phyloP scores from a whole-genome alignment of 139 green algal species.

The Picochlorum sp. region DNA sequence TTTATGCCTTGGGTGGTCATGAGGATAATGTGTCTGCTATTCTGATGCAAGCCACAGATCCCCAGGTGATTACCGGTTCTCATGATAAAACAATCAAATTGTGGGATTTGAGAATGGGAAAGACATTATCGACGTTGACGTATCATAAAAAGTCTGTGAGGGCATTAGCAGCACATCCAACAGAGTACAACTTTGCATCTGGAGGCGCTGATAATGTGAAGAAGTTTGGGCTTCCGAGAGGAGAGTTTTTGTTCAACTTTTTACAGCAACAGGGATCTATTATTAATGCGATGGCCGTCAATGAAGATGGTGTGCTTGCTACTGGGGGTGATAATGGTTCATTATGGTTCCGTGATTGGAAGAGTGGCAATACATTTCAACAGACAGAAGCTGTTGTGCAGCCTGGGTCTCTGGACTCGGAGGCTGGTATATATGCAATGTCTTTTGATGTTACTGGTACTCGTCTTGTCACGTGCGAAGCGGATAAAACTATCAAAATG shows the following conservation, averaged over 20 bases:
- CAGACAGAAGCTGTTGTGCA: conserved; percentile 74
- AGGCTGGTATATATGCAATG: conserved; percentile 71
- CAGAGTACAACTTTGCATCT: conserved; percentile 76
- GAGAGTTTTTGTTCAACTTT: conserved; percentile 97
- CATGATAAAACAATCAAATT: conserved; percentile 78
- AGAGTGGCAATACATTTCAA: conserved; percentile 90
- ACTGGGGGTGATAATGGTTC: conserved; percentile 67
- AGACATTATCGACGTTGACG: conserved; percentile 82
- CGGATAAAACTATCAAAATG: conserved; percentile 99
- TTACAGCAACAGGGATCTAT: conserved; percentile 86
- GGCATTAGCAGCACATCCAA: conserved; percentile 68
- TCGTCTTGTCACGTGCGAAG: conserved; percentile 82
- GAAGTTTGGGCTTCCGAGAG: conserved; percentile 83
- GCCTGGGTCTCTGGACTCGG: conserved; percentile 84
- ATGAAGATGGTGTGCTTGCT: conserved; percentile 89
- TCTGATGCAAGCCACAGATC: conserved; percentile 72
- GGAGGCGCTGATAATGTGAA: conserved; percentile 94
- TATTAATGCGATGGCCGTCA: conserved; percentile 86
- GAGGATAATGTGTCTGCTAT: conserved; percentile 89
- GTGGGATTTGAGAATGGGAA: conserved; percentile 76
- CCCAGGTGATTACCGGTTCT: conserved; percentile 86
- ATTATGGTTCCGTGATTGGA: conserved; percentile 92
- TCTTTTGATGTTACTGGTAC: conserved; percentile 68
- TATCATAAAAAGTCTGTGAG: conserved; percentile 96
- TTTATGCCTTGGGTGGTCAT: conserved; percentile 82